Percentiles rank a stretch among this genome's conserved stretches.
These are phyloP conservation scores for Chalciporus piperatus DNA, from an alignment of 768 basidiomycete species.

Conservation along the genomic window DNA sequence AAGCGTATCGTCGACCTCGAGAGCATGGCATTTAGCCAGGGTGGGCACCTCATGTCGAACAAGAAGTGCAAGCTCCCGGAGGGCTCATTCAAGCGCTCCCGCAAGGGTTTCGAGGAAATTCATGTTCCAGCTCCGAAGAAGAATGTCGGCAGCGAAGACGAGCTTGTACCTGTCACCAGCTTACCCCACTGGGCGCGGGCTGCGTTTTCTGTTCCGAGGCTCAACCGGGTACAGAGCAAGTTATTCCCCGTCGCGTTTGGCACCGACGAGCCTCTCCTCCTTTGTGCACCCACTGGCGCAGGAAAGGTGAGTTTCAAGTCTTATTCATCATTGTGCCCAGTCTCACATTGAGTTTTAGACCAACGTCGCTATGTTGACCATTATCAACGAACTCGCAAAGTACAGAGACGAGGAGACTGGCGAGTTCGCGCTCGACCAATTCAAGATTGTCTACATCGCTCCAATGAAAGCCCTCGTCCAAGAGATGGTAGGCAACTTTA, in stretches of 20 bases:
- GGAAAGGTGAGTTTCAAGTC: constrained; percentile 70
- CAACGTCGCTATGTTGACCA: constrained; percentile 94
- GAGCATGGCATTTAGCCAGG: constrained; percentile 93
- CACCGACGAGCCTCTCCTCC: constrained; percentile 89
- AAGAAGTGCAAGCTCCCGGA: constrained; percentile 98
- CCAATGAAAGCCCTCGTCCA: constrained; percentile 99
- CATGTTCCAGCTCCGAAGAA: constrained; percentile 93
- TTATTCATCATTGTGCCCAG: too few relatives aligned
- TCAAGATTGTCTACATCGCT: constrained; percentile 97
- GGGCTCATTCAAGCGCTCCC: constrained; percentile 93
- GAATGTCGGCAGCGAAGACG: constrained; percentile 57
- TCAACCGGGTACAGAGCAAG: constrained; percentile 93
- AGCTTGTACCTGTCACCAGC: constrained; percentile 66
- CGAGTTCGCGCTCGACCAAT: constrained; percentile 77
- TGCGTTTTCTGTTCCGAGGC: constrained; percentile 77
- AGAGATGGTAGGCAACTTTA: constrained; percentile 97
- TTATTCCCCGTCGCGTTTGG: constrained; percentile 91
- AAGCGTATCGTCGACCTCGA: constrained; percentile 86
- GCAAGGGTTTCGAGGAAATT: constrained; percentile 98
- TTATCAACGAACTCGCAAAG: constrained; percentile 87
- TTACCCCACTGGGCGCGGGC: constrained; percentile 85
- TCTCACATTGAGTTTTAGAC: constrained; percentile 53
- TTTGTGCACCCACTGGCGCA: constrained; percentile 98
- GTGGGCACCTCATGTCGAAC: constrained; percentile 96
- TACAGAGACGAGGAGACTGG: constrained; percentile 82